Evolutionary conservation across 805 yeast species (phyloP), one percentile per base, ranked within the genome.

Genomic region (Naumovozyma castellii): DNA sequence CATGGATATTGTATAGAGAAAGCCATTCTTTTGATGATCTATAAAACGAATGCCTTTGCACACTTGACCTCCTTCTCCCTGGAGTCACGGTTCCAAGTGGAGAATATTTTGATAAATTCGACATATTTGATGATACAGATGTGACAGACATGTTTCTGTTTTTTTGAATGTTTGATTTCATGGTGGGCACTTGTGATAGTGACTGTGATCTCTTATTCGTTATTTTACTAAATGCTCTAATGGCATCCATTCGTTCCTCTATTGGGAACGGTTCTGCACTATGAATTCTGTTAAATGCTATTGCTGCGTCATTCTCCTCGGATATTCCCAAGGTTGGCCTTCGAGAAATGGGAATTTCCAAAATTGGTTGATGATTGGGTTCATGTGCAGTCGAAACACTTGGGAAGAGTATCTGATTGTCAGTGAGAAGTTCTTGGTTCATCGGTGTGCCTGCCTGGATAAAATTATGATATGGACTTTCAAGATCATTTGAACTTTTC

Each of bases 251-350:
- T 6, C 27, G 27, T 22, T 22, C 27, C 10, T 22, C 27, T 6
- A 6, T 10, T 6, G 27, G 27, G 10, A 22, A 22, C 10, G 27
- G 27, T 22, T 22, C 27, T 6, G 27, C 27, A 22, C 10, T 22
- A 10, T 22, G 27, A 48, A 60, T 50, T 39, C 57, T 60, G 38
- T 56, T 57, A 34, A 60, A 60, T 40, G 62, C 65, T 18, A 59
- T 50, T 5, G 64, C 54, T 4, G 65, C 65, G 44, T 60, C 65
- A 43, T 60, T 60, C 34, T 59, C 64, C 39, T 57, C 62, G 22
- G 34, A 37, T 3, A 17, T 17, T 6, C 10, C 27, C 6, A 22
- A 6, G 27, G 27, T 22, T 10, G 27, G 10, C 10, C 10, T 22
- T 22, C 6, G 6, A 6, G 10, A 22, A 22, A 10, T 22, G 27